A percentile compares a stretch with the other conserved stretches of the same genome.
These are phyloP conservation scores for Penicillium sp. DNA, from an alignment of 2,329 filamentous ascomycete genomes.

Conservation along the genomic window DNA sequence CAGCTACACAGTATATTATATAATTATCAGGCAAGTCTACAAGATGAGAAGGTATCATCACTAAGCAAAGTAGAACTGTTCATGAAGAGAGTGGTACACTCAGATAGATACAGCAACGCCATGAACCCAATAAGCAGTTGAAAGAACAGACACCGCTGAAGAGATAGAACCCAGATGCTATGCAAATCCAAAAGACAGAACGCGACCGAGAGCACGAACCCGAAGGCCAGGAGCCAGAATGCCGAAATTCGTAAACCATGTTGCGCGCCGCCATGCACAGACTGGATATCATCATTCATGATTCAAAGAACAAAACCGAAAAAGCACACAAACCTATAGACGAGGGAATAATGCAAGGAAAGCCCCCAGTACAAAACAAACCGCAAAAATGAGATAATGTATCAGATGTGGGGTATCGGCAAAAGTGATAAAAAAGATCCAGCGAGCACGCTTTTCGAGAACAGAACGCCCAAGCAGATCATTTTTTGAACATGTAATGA, in stretches of 20 bases:
- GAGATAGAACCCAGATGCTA: conserved; percentile 26
- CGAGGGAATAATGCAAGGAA: not conserved
- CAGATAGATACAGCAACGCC: conserved; percentile 11
- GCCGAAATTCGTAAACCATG: conserved; percentile 29
- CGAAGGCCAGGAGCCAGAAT: conserved; percentile 26
- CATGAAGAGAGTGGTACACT: conserved; percentile 20
- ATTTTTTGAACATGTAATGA: conserved; percentile 58
- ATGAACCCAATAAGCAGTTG: not conserved
- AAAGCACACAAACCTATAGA: conserved; percentile 5
- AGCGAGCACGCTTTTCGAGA: conserved; percentile 17
- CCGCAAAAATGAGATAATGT: conserved; percentile 5
- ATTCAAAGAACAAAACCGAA: conserved; percentile 9
- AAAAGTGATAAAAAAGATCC: conserved; percentile 9
- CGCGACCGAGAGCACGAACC: conserved; percentile 27
- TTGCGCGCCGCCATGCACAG: conserved; percentile 30
- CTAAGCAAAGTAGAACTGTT: not conserved
- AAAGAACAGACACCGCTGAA: conserved; percentile 18
- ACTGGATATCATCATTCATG: conserved; percentile 29
- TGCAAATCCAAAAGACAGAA: conserved; percentile 24
- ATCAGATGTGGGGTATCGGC: conserved; percentile 23
- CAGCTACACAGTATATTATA: too few species aligned
- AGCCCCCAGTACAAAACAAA: conserved; percentile 14
- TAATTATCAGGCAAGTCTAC: not conserved
- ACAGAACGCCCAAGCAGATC: conserved; percentile 19
- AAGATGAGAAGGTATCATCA: not conserved